phyloP scores from a whole-genome alignment of 2,329 filamentous ascomycete species.

The Fusarium bulbicola region DNA sequence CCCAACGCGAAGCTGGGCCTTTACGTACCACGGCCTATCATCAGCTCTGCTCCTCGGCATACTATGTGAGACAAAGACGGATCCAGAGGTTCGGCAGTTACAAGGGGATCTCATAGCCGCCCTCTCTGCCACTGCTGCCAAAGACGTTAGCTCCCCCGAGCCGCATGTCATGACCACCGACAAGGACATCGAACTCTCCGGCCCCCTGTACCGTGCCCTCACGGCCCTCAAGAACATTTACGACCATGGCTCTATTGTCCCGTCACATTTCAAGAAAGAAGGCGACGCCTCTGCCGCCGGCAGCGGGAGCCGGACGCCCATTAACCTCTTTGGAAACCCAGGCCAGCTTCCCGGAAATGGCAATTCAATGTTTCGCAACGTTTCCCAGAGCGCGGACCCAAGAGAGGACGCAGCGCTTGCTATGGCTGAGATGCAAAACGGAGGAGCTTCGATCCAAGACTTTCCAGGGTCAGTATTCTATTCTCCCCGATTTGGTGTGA shows the following conservation, averaged over 20 bases:
- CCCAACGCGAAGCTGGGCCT: constrained; percentile 73
- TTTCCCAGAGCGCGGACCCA: constrained; percentile 54
- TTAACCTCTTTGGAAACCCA: constrained; percentile 42
- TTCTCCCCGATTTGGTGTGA: neutral
- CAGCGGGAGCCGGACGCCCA: constrained; percentile 57
- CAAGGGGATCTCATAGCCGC: constrained; percentile 72
- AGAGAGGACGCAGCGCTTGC: constrained; percentile 70
- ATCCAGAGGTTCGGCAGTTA: constrained; percentile 69
- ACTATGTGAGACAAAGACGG: constrained; percentile 68
- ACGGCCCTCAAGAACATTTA: constrained; percentile 72
- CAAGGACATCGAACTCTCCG: constrained; percentile 69
- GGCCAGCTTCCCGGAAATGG: constrained; percentile 35
- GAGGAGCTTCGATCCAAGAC: constrained; percentile 56
- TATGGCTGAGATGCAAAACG: constrained; percentile 73
- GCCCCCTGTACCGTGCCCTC: constrained; percentile 68
- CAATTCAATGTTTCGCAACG: constrained; percentile 41
- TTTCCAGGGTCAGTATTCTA: constrained; percentile 50
- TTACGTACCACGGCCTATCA: constrained; percentile 73
- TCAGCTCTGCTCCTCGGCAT: constrained; percentile 72
- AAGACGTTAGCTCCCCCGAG: constrained; percentile 65
- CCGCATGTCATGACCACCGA: constrained; percentile 64
- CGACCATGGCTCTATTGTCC: constrained; percentile 68
- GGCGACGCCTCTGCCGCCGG: constrained; percentile 56
- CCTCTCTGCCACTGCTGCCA: constrained; percentile 70
- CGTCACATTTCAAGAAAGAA: constrained; percentile 60